Base-by-base conservation (phyloP, 345 rosid genomes). In the Cardamine occulta region DNA sequence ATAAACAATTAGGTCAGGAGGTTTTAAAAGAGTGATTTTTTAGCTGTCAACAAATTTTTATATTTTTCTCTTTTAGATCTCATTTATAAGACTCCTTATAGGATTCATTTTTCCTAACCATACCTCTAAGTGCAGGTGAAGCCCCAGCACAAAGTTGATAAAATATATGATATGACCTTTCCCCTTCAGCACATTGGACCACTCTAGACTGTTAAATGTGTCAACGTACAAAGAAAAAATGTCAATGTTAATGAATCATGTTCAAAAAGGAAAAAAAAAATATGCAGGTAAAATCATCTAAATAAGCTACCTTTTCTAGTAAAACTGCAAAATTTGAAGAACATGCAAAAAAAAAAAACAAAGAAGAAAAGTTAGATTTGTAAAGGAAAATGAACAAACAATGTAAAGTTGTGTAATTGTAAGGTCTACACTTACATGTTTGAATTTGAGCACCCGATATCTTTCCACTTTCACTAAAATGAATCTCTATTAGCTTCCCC, bases 111-210 rank as follows among this genome's bases (percentile, higher is more conserved):
- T 61, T 63, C 19, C 64, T 32, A 72, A 72, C 2, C 37, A 49
- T 82, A 93, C 99, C 99, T 88, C 90, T 82, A 54, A 95, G 90
- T 29, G 76, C 77, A 76, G 35, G 66, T 67, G 96, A 79, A 77
- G 99, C 99, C 71, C 99, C 99, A 55, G 91, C 93, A 82, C 99
- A 95, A 74, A 95, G 97, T 78, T 95, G 99, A 88, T 95, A 95
- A 82, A 95, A 95, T 82, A 95, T 88, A 80, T 95, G 99, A 82
- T 95, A 95, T 71, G 99, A 90, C 85, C 99, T 90, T 84, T 95
- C 99, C 71, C 97, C 97, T 66, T 87, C 93, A 40, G 87, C 84
- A 86, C 98, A 92, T 74, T 95, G 99, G 79, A 95, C 99, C 67
- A 95, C 99, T 83, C 99, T 90, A 77, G 99, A 95, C 99, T 95